phyloP scores from a whole-genome alignment of 2,329 filamentous ascomycete genomes.

The Madurella mycetomatis region DNA sequence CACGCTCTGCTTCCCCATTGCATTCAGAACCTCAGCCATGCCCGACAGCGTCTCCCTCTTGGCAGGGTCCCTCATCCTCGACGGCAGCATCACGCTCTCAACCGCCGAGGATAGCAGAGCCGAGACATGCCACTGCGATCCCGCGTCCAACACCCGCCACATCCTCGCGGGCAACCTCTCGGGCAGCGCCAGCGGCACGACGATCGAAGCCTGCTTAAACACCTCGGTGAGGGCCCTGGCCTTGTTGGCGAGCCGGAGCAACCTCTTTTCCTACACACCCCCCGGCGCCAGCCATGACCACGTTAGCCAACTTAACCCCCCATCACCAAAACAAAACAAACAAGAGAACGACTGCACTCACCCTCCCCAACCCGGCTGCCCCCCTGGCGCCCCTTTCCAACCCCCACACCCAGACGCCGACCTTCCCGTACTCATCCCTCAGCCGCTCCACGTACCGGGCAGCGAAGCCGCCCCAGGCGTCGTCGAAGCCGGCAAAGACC shows the following conservation, averaged over 20 bases:
- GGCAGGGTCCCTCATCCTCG: conserved; percentile 55
- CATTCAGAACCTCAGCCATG: conserved; percentile 63
- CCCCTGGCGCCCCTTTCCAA: conserved; percentile 56
- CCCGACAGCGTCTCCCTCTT: conserved; percentile 53
- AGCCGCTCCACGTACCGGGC: conserved; percentile 70
- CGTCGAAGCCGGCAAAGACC: conserved; percentile 65
- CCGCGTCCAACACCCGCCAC: conserved; percentile 45
- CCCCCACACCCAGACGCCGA: conserved; percentile 82
- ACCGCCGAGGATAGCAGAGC: conserved; percentile 71
- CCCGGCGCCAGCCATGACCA: neutral
- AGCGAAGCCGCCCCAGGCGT: conserved; percentile 78
- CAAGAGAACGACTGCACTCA: conserved; percentile 33
- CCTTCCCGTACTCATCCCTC: conserved; percentile 87
- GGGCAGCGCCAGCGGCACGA: conserved; percentile 68
- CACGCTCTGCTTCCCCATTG: conserved; percentile 74
- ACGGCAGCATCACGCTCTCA: conserved; percentile 74
- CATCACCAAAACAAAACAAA: neutral
- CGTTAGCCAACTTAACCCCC: neutral
- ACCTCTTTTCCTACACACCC: conserved; percentile 52
- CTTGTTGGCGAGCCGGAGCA: conserved; percentile 66
- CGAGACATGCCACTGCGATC: conserved; percentile 74
- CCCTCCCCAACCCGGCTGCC: conserved; percentile 45
- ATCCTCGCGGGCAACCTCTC: conserved; percentile 54
- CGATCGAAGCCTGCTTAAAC: conserved; percentile 66
- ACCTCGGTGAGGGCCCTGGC: conserved; percentile 68